Percentiles rank a stretch among this genome's conserved stretches.
phyloP scores from a whole-genome alignment of 2,329 filamentous ascomycete genomes.

The Pestalotiopsis fici region DNA sequence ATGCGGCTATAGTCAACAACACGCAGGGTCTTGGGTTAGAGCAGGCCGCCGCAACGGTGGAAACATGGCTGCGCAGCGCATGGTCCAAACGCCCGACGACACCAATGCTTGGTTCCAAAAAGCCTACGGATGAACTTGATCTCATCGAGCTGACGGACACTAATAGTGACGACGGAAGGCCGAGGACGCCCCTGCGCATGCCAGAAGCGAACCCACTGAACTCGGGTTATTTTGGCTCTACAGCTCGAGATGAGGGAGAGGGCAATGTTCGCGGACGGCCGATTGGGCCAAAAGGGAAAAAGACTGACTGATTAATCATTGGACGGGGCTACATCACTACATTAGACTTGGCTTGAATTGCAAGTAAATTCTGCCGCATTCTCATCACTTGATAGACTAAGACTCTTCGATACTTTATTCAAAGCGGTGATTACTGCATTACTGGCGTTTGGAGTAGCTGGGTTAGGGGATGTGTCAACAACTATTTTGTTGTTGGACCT shows the following conservation, averaged over 20 bases:
- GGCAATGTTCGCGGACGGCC: conserved; percentile 38
- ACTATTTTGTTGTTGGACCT: not conserved
- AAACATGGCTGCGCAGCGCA: conserved; percentile 87
- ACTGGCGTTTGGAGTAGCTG: not conserved
- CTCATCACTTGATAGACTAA: not conserved
- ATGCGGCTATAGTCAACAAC: conserved; percentile 37
- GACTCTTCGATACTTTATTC: not conserved
- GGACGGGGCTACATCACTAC: not conserved
- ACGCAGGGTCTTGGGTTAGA: conserved; percentile 64
- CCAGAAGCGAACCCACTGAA: conserved; percentile 30
- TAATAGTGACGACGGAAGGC: conserved; percentile 53
- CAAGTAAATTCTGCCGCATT: not conserved
- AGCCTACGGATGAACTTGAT: conserved; percentile 53
- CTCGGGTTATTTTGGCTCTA: conserved; percentile 33
- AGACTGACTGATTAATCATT: conserved; percentile 37
- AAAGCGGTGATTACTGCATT: not conserved
- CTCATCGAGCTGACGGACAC: conserved; percentile 72
- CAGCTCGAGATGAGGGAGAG: conserved; percentile 39
- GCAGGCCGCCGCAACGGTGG: conserved; percentile 82
- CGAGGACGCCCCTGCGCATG: conserved; percentile 16
- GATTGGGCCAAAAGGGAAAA: conserved; percentile 43
- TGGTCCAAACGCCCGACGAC: conserved; percentile 63
- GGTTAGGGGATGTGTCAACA: not conserved
- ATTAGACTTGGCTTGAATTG: not conserved
- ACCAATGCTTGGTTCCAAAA: conserved; percentile 44